phyloP scores from a whole-genome alignment of 495 filamentous ascomycete genomes.

The Aspergillus indologenus region DNA sequence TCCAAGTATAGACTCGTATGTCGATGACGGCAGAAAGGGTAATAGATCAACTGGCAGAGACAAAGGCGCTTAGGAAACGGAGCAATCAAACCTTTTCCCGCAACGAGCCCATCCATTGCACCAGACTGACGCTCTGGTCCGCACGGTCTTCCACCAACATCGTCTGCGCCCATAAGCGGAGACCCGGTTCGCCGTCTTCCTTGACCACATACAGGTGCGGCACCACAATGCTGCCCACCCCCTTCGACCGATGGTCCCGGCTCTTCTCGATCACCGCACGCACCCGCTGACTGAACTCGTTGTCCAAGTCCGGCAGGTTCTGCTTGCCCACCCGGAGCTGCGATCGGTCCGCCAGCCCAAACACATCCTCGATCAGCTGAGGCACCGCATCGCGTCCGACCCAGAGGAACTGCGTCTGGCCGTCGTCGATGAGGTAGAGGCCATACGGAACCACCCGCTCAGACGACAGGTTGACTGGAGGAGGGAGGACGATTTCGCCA shows the following conservation, averaged over 20 bases:
- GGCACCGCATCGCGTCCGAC: slow-evolving; percentile 89
- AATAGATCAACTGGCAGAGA: slow-evolving; percentile 5
- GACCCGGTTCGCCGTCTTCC: slow-evolving; percentile 91
- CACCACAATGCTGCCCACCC: slow-evolving; percentile 84
- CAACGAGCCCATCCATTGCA: slow-evolving; percentile 87
- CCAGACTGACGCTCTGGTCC: slow-evolving; percentile 86
- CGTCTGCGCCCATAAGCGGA: slow-evolving; percentile 96
- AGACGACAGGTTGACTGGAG: slow-evolving; percentile 80
- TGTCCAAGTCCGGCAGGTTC: slow-evolving; percentile 78
- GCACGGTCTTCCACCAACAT: slow-evolving; percentile 93
- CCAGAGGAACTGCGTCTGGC: slow-evolving; percentile 97
- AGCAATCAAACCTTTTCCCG: slow-evolving; percentile 85
- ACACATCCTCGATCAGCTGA: slow-evolving; percentile 84
- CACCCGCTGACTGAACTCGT: slow-evolving; percentile 93
- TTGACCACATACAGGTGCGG: slow-evolving; percentile 91
- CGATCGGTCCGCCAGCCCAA: slow-evolving; percentile 74
- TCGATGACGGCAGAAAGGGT: slow-evolving; percentile 13
- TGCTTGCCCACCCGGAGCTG: slow-evolving; percentile 90
- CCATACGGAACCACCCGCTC: slow-evolving; percentile 86
- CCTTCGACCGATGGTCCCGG: slow-evolving; percentile 75
- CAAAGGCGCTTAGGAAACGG: slow-evolving; percentile 17
- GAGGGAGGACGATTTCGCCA: slow-evolving; percentile 83
- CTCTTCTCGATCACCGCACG: slow-evolving; percentile 90
- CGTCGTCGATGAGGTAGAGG: slow-evolving; percentile 96
- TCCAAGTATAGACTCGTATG: slow-evolving; percentile 14